Conservation (phyloP, 495 filamentous ascomycete species). For the Tuber microsphaerosporum region DNA sequence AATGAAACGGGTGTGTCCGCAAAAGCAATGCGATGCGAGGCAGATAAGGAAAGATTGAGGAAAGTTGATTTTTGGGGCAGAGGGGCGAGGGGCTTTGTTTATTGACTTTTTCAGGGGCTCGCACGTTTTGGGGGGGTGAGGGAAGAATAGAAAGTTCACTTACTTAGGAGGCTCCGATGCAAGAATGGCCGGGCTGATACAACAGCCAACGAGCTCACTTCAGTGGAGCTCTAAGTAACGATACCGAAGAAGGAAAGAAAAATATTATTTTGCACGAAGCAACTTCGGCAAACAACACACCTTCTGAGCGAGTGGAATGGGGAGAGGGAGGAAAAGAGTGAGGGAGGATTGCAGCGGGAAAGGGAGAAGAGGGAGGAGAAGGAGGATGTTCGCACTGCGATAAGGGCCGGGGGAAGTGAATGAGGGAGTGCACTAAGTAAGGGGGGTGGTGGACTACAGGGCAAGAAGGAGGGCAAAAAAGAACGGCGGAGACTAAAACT, state of each 20-base stretch:
- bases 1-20: neutral
- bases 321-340: slow-evolving; percentile 31
- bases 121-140: neutral
- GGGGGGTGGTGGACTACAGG: slow-evolving; percentile 32
- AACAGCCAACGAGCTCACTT: neutral
- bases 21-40: slow-evolving; percentile 3
- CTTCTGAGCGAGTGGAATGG: slow-evolving; percentile 28
- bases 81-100: slow-evolving; percentile 6
- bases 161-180: slow-evolving; percentile 12
- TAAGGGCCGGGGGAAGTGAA: slow-evolving; percentile 13
- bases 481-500: slow-evolving; percentile 33
- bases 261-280: slow-evolving; percentile 21
- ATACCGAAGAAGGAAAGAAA: slow-evolving; percentile 16
- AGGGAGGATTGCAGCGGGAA: neutral
- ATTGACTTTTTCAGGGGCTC: slow-evolving; percentile 15
- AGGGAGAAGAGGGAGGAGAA: slow-evolving; percentile 1
- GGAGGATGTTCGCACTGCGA: neutral
- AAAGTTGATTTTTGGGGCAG: slow-evolving; percentile 2
- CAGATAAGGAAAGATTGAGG: slow-evolving; percentile 2
- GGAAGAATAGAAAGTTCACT: neutral
- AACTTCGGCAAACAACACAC: slow-evolving; percentile 15
- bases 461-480: slow-evolving; percentile 31
- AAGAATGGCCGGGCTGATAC: slow-evolving; percentile 12
- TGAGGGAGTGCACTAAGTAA: slow-evolving; percentile 34
- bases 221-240: slow-evolving; percentile 8